phyloP scores from a whole-genome alignment of 768 basidiomycete genomes.

The Ramaria sp. region DNA sequence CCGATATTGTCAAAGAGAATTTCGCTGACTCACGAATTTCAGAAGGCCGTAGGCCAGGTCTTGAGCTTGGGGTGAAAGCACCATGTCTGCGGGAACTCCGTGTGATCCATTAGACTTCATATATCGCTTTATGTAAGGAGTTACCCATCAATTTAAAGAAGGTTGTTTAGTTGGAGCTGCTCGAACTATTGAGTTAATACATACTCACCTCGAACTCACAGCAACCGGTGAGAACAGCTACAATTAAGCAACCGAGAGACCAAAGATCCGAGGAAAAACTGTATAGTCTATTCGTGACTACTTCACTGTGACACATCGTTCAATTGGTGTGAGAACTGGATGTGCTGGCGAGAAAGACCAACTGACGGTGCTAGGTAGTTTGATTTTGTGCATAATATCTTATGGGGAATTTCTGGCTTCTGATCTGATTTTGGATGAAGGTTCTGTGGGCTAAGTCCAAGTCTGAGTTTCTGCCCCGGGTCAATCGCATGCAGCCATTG shows the following conservation, averaged over 20 bases:
- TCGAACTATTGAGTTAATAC: slow-evolving; percentile 1
- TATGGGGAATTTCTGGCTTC: neutral
- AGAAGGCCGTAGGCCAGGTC: slow-evolving; percentile 16
- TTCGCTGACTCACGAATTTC: slow-evolving; percentile 13
- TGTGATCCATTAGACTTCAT: neutral
- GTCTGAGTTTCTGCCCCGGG: slow-evolving; percentile 29
- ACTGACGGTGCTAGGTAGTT: slow-evolving; percentile 34
- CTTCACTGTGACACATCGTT: slow-evolving; percentile 25
- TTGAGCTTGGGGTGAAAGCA: slow-evolving; percentile 15
- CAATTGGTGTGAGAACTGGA: neutral
- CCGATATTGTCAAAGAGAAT: neutral
- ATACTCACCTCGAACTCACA: slow-evolving; percentile 24
- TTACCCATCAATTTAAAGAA: too few relatives aligned
- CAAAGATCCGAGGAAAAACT: slow-evolving; percentile 32
- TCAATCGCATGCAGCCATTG: too few relatives aligned
- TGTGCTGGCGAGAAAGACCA: neutral
- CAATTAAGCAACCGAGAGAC: slow-evolving; percentile 34
- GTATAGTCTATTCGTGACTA: slow-evolving; percentile 21
- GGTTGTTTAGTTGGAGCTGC: neutral
- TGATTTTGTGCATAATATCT: slow-evolving; percentile 14
- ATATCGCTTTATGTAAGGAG: neutral
- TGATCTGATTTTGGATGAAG: neutral
- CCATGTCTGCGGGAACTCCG: slow-evolving; percentile 17
- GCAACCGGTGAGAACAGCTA: slow-evolving; percentile 26
- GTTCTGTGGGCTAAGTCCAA: neutral